phyloP scores from a whole-genome alignment of 2,329 filamentous ascomycete genomes.

The Hypoxylon sp. region DNA sequence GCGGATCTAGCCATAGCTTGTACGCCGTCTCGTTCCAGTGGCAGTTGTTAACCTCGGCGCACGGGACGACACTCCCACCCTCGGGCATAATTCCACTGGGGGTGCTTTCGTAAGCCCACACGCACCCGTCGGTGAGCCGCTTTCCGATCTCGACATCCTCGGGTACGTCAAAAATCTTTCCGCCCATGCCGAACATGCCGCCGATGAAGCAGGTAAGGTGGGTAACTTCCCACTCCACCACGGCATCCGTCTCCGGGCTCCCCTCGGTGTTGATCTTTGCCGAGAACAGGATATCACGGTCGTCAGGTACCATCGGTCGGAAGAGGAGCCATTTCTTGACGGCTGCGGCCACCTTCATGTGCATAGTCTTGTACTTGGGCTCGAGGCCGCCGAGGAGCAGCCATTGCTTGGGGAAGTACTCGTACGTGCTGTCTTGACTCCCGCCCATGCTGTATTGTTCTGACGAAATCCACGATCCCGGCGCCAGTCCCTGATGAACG shows the following conservation, averaged over 20 bases:
- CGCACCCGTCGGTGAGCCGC: slow-evolving; percentile 72
- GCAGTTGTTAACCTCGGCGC: slow-evolving; percentile 56
- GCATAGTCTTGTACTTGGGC: slow-evolving; percentile 75
- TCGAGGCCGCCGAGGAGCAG: slow-evolving; percentile 78
- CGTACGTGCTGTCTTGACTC: slow-evolving; percentile 74
- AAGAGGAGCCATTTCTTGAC: slow-evolving; percentile 79
- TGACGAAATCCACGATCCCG: slow-evolving; percentile 51
- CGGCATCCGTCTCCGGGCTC: slow-evolving; percentile 50
- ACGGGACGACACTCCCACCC: slow-evolving; percentile 57
- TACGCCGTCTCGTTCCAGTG: slow-evolving; percentile 62
- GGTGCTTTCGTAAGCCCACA: slow-evolving; percentile 72
- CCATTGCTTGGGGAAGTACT: slow-evolving; percentile 76
- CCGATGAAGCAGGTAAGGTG: slow-evolving; percentile 74
- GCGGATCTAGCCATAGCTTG: slow-evolving; percentile 58
- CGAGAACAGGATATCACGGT: slow-evolving; percentile 76
- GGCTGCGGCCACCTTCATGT: slow-evolving; percentile 71
- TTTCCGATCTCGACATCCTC: slow-evolving; percentile 69
- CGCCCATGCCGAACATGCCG: slow-evolving; percentile 73
- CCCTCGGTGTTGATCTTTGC: slow-evolving; percentile 64
- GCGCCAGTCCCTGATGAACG: slow-evolving; percentile 65
- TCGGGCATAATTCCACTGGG: slow-evolving; percentile 73
- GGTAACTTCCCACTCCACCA: slow-evolving; percentile 65
- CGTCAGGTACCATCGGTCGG: slow-evolving; percentile 74
- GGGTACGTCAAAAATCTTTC: slow-evolving; percentile 66
- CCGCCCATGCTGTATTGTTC: slow-evolving; percentile 69